A percentile compares a stretch with the other conserved stretches of the same genome.
These are phyloP conservation scores for Aureobasidium sp. DNA, from an alignment of 2,329 filamentous ascomycete species.

Conservation along the genomic window DNA sequence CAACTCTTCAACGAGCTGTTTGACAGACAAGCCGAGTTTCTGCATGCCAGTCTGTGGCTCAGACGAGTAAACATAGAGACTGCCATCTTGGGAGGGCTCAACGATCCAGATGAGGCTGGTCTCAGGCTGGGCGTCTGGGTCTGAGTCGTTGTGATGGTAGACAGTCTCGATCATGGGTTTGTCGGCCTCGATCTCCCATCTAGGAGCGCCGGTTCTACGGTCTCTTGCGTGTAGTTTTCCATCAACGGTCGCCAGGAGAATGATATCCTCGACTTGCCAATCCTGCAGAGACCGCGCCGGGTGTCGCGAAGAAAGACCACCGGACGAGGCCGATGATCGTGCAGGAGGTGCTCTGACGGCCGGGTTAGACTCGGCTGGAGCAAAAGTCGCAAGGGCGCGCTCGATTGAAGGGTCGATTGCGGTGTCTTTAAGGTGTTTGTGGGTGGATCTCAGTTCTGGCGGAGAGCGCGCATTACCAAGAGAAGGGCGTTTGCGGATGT, in stretches of 20 bases:
- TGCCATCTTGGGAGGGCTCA: constrained; percentile 81
- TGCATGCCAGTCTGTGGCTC: constrained; percentile 54
- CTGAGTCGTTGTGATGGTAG: constrained; percentile 65
- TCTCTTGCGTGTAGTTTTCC: constrained; percentile 90
- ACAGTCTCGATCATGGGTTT: constrained; percentile 86
- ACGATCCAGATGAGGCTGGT: constrained; percentile 93
- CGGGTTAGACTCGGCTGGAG: constrained; percentile 69
- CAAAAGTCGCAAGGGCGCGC: constrained; percentile 96
- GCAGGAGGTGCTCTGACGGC: constrained; percentile 92
- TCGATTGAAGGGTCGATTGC: constrained; percentile 49
- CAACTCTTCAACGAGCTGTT: constrained; percentile 76
- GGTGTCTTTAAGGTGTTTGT: constrained; percentile 24
- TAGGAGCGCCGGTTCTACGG: constrained; percentile 73
- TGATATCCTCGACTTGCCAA: constrained; percentile 99
- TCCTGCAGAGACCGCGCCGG: constrained; percentile 96
- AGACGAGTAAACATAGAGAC: constrained; percentile 78
- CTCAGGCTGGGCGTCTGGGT: constrained; percentile 49
- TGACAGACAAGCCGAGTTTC: constrained; percentile 67
- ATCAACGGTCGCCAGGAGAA: constrained; percentile 99
- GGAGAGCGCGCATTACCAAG: constrained; percentile 22
- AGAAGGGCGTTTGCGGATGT: constrained; percentile 15
- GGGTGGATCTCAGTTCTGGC: constrained; percentile 20
- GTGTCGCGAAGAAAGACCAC: constrained; percentile 66
- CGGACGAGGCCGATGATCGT: constrained; percentile 50
- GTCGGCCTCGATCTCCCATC: constrained; percentile 79